Evolutionary conservation across 1,284 basidiomycete genomes (phyloP).

Genomic region (Marasmius sp.): DNA sequence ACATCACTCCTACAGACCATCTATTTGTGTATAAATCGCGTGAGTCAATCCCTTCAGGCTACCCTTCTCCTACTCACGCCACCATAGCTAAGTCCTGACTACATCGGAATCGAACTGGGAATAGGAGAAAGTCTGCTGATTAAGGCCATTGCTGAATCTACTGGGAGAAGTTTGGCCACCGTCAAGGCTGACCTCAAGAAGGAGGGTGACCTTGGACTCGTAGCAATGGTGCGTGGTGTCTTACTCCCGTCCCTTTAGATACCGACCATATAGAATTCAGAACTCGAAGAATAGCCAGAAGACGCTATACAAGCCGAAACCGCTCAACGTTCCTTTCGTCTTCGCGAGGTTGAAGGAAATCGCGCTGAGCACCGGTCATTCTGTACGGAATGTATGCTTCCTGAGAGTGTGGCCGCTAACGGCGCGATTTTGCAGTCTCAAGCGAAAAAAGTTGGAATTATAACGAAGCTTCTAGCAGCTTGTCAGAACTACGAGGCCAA

Average conservation of each 20-base stretch:
- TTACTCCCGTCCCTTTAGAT: not conserved
- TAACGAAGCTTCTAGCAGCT: slow-evolving; percentile 91
- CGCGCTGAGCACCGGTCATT: slow-evolving; percentile 80
- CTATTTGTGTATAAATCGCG: slow-evolving; percentile 97
- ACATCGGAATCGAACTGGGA: slow-evolving; percentile 93
- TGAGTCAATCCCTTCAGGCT: slow-evolving; percentile 35
- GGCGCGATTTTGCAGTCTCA: slow-evolving; percentile 62
- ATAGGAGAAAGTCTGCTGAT: slow-evolving; percentile 95
- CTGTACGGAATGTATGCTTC: slow-evolving; percentile 44
- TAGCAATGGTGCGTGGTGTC: slow-evolving; percentile 75
- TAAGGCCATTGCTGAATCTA: slow-evolving; percentile 95
- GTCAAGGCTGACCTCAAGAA: slow-evolving; percentile 94
- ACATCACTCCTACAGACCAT: slow-evolving; percentile 83
- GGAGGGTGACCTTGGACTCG: slow-evolving; percentile 93
- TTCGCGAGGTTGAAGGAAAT: slow-evolving; percentile 88
- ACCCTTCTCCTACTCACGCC: slow-evolving; percentile 13
- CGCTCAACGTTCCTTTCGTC: slow-evolving; percentile 85
- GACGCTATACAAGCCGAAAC: slow-evolving; percentile 93
- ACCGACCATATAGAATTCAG: slow-evolving; percentile 36
- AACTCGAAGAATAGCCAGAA: slow-evolving; percentile 93
- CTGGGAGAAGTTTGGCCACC: slow-evolving; percentile 79
- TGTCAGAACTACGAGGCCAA: slow-evolving; percentile 91
- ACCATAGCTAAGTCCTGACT: slow-evolving; percentile 87
- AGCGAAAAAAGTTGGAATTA: slow-evolving; percentile 93
- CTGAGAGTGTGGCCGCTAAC: slow-evolving; percentile 3